Conservation (phyloP, 176 grass and related monocot genomes). For the Musa beccarii region DNA sequence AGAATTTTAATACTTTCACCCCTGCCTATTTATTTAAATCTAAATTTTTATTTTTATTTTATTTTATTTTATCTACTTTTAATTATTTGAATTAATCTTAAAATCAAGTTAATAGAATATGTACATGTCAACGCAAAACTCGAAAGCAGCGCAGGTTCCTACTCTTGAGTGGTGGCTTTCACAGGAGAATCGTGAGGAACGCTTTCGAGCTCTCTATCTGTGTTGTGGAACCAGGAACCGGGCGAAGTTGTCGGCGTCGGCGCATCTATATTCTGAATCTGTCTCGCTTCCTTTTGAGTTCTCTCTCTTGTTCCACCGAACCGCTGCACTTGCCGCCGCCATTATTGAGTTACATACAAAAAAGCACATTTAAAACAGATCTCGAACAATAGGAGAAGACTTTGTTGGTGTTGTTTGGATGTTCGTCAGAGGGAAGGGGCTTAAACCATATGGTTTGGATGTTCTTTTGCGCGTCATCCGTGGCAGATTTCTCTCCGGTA, state of each 20-base stretch:
- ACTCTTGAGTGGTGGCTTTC: constrained; percentile 37
- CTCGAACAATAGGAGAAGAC: constrained; percentile 29
- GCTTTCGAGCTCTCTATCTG: constrained; percentile 41
- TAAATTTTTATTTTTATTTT: too few relatives aligned
- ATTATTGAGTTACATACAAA: constrained; percentile 29
- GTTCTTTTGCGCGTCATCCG: background rate
- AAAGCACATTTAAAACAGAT: constrained; percentile 35
- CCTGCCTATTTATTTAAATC: too few relatives aligned
- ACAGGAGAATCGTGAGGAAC: constrained; percentile 21
- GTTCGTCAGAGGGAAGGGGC: constrained; percentile 26
- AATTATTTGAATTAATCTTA: too few relatives aligned
- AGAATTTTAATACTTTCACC: too few relatives aligned
- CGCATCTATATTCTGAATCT: constrained; percentile 32
- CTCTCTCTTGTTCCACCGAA: constrained; percentile 33
- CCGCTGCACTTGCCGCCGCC: constrained; percentile 17
- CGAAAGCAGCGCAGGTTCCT: background rate
- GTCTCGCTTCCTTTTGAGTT: constrained; percentile 23
- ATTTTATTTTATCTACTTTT: too few relatives aligned
- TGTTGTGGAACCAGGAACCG: constrained; percentile 20
- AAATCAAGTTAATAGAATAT: background rate
- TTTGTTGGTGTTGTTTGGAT: constrained; percentile 19
- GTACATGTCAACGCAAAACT: too few relatives aligned
- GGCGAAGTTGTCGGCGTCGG: constrained; percentile 30
- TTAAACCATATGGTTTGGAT: constrained; percentile 35
- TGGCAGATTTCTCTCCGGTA: constrained; percentile 23